These are phyloP conservation scores for Ogataea paraovalis DNA, from an alignment of 805 yeast species.

Conservation along the genomic window DNA sequence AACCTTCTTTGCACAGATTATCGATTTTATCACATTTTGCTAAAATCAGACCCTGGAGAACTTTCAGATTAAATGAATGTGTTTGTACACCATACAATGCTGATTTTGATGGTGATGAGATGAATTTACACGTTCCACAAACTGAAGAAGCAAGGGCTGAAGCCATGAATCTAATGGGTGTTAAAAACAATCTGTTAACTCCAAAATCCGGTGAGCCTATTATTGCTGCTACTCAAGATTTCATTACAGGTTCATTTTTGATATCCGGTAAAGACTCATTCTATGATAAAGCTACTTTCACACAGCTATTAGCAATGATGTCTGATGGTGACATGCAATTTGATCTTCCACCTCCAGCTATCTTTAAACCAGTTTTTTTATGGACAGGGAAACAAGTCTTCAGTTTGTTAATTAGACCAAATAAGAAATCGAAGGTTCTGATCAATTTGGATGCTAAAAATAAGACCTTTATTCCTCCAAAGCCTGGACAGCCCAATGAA, in stretches of 20 bases:
- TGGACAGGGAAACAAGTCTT: constrained; percentile 99
- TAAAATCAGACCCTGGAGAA: constrained; percentile 95
- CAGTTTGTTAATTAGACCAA: constrained; percentile 82
- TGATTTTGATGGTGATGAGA: constrained; percentile 99
- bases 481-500: constrained; percentile 68
- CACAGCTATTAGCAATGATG: constrained; percentile 90
- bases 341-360: constrained; percentile 94
- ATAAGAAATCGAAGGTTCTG: constrained; percentile 65
- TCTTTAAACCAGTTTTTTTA: constrained; percentile 78
- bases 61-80: constrained; percentile 95
- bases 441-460: constrained; percentile 93
- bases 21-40: constrained; percentile 95
- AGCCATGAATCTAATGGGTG: constrained; percentile 98
- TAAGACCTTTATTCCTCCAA: constrained; percentile 82
- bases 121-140: constrained; percentile 98
- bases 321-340: constrained; percentile 84
- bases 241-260: constrained; percentile 92
- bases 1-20: constrained; percentile 93
- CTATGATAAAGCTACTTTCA: constrained; percentile 79
- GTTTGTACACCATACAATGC: constrained; percentile 99
- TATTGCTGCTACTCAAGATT: constrained; percentile 99
- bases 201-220: constrained; percentile 99
- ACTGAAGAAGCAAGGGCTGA: constrained; percentile 99
- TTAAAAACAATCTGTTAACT: constrained; percentile 86
- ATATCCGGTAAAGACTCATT: constrained; percentile 92